Evolutionary conservation across 257 asterid species (phyloP).

Genomic region (Cordia subcordata): DNA sequence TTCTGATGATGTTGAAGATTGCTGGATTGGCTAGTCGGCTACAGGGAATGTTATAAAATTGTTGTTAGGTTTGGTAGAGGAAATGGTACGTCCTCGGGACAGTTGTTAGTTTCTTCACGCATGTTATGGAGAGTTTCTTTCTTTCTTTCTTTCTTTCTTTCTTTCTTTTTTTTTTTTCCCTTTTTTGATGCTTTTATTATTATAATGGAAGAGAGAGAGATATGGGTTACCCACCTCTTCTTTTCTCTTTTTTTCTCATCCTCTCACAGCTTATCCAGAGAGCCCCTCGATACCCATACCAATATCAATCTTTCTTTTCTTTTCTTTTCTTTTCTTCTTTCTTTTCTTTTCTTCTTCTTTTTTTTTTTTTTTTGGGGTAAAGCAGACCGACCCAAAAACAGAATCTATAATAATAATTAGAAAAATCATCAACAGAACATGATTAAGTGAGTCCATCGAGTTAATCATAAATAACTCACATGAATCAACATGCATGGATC

Average conservation of each 20-base stretch:
- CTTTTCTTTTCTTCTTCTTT: no score
- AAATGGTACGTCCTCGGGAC: constrained; percentile 20
- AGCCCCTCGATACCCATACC: constrained; percentile 5
- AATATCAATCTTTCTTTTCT: no score
- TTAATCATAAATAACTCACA: no score
- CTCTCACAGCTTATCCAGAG: constrained; percentile 70
- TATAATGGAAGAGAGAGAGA: constrained; percentile 24
- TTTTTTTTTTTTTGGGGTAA: no score
- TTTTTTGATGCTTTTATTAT: no score
- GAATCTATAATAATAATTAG: no score
- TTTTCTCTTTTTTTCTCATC: constrained; percentile 50
- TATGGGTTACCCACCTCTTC: constrained; percentile 38
- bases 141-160: background rate
- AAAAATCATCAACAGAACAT: no score
- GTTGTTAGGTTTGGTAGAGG: constrained; percentile 54
- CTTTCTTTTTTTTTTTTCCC: background rate
- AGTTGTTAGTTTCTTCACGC: constrained; percentile 34
- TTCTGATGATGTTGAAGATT: no score
- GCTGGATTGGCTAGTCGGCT: constrained; percentile 50
- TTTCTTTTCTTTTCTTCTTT: no score
- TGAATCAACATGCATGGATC: no score
- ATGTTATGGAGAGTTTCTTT: constrained; percentile 15
- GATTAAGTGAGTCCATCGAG: no score
- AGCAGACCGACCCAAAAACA: no score
- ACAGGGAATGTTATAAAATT: constrained; percentile 38